Evolutionary conservation across 2,329 filamentous ascomycete species (phyloP).

Genomic region (Fusarium sp.): DNA sequence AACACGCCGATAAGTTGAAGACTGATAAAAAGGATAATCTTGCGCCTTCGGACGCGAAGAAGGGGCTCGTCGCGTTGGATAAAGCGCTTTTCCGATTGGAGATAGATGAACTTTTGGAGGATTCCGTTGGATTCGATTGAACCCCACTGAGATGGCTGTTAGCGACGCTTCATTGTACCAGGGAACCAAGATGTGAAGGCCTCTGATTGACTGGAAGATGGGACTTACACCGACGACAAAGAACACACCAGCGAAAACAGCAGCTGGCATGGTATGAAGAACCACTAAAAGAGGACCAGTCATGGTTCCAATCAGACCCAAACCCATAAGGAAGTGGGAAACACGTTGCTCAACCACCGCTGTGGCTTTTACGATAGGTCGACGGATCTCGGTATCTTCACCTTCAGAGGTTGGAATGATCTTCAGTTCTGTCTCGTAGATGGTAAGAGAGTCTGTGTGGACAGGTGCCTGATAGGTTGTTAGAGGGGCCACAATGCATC

Average conservation of each 20-base stretch:
- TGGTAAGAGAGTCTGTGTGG: neutral
- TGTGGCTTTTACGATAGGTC: neutral
- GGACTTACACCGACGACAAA: constrained; percentile 5
- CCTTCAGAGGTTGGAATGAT: neutral
- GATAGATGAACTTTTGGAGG: constrained; percentile 1
- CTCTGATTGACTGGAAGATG: rapidly evolving
- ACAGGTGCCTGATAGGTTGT: neutral
- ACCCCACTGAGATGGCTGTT: neutral
- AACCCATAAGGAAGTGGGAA: neutral
- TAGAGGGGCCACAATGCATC: no score
- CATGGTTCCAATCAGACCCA: constrained; percentile 2
- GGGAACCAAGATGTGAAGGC: neutral
- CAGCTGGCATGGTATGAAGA: neutral
- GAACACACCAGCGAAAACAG: neutral
- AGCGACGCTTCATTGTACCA: neutral
- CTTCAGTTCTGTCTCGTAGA: neutral
- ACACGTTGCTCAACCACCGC: constrained; percentile 5
- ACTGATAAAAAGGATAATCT: neutral
- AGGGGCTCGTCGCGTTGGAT: constrained; percentile 1
- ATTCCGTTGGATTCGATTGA: constrained; percentile 6
- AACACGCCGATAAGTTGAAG: neutral
- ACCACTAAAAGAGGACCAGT: constrained; percentile 2
- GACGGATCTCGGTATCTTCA: neutral
- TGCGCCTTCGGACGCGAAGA: neutral
- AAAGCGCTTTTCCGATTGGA: constrained; percentile 3